phyloP scores from a whole-genome alignment of 768 basidiomycete species.

The Boletus reticuloceps region DNA sequence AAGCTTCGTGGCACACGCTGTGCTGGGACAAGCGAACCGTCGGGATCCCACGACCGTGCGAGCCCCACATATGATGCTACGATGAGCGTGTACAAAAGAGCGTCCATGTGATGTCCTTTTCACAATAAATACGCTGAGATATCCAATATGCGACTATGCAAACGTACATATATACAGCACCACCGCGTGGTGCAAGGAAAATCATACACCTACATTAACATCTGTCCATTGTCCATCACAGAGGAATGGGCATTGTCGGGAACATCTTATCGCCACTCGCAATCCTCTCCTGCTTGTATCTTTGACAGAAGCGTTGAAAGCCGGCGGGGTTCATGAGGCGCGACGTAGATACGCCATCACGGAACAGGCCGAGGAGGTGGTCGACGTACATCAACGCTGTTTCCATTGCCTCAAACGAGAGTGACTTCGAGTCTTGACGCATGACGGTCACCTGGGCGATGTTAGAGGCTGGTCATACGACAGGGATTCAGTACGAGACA shows the following conservation, averaged over 20 bases:
- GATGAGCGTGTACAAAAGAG: no score
- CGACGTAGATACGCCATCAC: slow-evolving; percentile 16
- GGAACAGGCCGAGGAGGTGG: slow-evolving; percentile 29
- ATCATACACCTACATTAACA: no score
- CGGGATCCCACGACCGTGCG: no score
- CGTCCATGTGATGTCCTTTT: no score
- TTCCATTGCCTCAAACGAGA: slow-evolving; percentile 26
- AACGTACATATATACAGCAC: no score
- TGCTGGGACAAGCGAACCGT: no score
- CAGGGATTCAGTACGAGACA: not conserved
- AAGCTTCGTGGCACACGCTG: no score
- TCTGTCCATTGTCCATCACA: slow-evolving; percentile 4
- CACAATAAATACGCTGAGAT: no score
- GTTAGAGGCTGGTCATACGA: not conserved
- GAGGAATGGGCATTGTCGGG: slow-evolving; percentile 16
- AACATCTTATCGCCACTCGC: slow-evolving; percentile 11
- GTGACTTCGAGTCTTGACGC: slow-evolving; percentile 22
- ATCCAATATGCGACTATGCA: no score
- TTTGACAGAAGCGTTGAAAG: slow-evolving; percentile 23
- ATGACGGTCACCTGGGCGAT: slow-evolving; percentile 23
- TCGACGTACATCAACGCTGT: slow-evolving; percentile 35
- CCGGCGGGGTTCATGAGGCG: slow-evolving; percentile 18
- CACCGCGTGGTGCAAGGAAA: no score
- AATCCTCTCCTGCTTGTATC: slow-evolving; percentile 20
- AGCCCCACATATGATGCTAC: no score